phyloP scores from a whole-genome alignment of 1,284 basidiomycete species.

The Wolfiporia cocos region DNA sequence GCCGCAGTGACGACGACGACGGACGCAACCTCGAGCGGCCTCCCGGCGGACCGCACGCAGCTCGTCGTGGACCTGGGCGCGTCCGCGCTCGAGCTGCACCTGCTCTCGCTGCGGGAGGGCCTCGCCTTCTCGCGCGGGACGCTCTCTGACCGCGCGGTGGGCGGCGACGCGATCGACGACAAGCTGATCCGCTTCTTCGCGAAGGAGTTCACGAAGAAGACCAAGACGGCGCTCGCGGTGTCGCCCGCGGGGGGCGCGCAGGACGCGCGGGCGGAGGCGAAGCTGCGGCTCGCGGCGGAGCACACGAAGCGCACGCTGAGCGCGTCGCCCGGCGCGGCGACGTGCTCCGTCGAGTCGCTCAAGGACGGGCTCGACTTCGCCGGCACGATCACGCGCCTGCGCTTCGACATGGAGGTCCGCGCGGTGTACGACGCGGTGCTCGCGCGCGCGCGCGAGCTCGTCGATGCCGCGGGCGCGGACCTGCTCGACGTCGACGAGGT shows the following conservation, averaged over 20 bases:
- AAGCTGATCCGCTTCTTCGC: conserved; percentile 89
- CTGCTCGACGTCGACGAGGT: conserved; percentile 85
- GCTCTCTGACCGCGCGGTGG: conserved; percentile 39
- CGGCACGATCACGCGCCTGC: conserved; percentile 87
- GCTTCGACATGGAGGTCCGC: conserved; percentile 86
- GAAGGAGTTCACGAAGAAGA: conserved; percentile 98
- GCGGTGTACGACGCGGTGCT: conserved; percentile 72
- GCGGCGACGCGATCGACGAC: conserved; percentile 70
- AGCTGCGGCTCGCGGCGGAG: conserved; percentile 89
- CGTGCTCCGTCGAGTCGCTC: conserved; percentile 89
- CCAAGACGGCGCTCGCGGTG: conserved; percentile 70
- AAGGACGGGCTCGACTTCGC: conserved; percentile 95
- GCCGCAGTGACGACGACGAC: conserved; percentile 57
- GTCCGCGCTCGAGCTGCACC: conserved; percentile 53
- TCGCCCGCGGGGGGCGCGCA: conserved; percentile 49
- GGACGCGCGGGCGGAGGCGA: conserved; percentile 89
- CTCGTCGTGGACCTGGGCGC: conserved; percentile 70
- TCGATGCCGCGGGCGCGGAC: conserved; percentile 63
- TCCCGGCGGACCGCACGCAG: conserved; percentile 54
- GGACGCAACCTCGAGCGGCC: conserved; percentile 35
- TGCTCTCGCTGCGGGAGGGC: conserved; percentile 65
- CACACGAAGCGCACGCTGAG: conserved; percentile 93
- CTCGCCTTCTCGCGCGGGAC: conserved; percentile 53
- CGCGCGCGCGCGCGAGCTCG: conserved; percentile 54
- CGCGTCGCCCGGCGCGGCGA: conserved; percentile 84